These are phyloP conservation scores for Blakeslea trispora DNA, from an alignment of 371 early-diverging fungal species.

Conservation along the genomic window DNA sequence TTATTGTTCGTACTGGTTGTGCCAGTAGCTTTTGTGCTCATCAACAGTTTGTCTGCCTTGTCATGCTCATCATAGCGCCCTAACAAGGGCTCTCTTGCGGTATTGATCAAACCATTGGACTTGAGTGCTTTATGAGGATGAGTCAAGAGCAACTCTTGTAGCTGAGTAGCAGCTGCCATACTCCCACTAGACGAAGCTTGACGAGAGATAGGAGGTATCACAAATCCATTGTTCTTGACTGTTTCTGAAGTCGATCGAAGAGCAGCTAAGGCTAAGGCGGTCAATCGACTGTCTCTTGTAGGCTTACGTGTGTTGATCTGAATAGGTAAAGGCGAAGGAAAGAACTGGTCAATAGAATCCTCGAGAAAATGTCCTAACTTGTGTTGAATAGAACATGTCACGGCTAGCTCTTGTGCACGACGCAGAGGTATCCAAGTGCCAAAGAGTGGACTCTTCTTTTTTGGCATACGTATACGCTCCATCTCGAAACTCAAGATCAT, in stretches of 20 bases:
- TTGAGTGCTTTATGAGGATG: constrained; percentile 39
- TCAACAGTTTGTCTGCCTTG: neutral
- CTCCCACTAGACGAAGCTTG: constrained; percentile 20
- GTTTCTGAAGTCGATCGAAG: constrained; percentile 9
- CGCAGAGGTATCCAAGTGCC: constrained; percentile 93
- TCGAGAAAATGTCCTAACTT: constrained; percentile 77
- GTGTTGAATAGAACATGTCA: constrained; percentile 80
- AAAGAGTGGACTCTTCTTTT: constrained; percentile 68
- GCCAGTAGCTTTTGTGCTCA: no score
- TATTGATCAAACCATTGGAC: constrained; percentile 19
- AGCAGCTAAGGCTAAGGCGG: constrained; percentile 27
- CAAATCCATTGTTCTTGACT: constrained; percentile 15
- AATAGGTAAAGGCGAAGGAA: constrained; percentile 73
- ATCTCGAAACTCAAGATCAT: constrained; percentile 88
- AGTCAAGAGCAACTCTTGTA: constrained; percentile 40
- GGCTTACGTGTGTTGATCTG: constrained; percentile 36
- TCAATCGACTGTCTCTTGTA: constrained; percentile 24
- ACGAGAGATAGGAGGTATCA: constrained; percentile 27
- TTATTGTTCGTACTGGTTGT: no score
- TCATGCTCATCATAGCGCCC: constrained; percentile 5
- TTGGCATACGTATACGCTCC: constrained; percentile 75
- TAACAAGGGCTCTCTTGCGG: constrained; percentile 2
- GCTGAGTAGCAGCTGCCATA: constrained; percentile 27
- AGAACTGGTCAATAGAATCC: constrained; percentile 71
- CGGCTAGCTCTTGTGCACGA: constrained; percentile 83